Conservation (phyloP, 208 protist genomes). For the Leptomonas pyrrhocoris region DNA sequence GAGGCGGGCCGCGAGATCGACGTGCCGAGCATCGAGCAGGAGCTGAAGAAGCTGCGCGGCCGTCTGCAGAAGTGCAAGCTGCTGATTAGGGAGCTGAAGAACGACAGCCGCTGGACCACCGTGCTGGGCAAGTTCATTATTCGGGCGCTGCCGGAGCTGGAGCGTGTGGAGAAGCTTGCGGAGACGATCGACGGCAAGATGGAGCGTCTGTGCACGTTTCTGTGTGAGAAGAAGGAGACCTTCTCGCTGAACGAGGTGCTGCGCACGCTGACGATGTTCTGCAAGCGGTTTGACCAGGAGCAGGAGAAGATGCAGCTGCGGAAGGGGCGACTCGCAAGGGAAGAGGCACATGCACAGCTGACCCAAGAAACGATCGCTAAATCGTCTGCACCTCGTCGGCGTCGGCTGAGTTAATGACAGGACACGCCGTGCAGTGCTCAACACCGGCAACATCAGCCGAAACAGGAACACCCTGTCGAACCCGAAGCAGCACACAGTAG, state of each 20-base stretch:
- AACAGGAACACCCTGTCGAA: too few relatives aligned
- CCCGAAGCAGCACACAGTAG: not conserved
- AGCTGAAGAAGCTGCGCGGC: slow-evolving; percentile 48
- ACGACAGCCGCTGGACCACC: slow-evolving; percentile 58
- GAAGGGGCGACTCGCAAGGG: slow-evolving; percentile 6
- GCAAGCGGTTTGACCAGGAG: slow-evolving; percentile 65
- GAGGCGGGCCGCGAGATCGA: slow-evolving; percentile 61
- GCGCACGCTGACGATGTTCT: slow-evolving; percentile 57
- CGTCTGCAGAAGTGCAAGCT: slow-evolving; percentile 52
- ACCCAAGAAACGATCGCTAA: not conserved
- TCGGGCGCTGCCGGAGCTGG: slow-evolving; percentile 44
- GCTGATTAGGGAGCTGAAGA: slow-evolving; percentile 50
- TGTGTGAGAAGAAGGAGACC: slow-evolving; percentile 53
- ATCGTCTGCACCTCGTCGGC: not conserved
- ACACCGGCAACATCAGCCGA: not conserved
- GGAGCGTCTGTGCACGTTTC: slow-evolving; percentile 49
- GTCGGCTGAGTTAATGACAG: not conserved
- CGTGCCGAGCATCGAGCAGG: slow-evolving; percentile 51
- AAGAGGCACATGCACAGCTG: not conserved
- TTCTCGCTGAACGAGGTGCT: slow-evolving; percentile 68
- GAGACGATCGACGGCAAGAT: slow-evolving; percentile 50
- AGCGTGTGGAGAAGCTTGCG: slow-evolving; percentile 50
- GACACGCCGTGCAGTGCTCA: not conserved
- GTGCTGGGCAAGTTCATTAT: slow-evolving; percentile 74
- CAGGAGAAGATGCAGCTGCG: slow-evolving; percentile 34